Evolutionary conservation across 2,329 filamentous ascomycete species (phyloP).

Genomic region (Fusarium graminum): DNA sequence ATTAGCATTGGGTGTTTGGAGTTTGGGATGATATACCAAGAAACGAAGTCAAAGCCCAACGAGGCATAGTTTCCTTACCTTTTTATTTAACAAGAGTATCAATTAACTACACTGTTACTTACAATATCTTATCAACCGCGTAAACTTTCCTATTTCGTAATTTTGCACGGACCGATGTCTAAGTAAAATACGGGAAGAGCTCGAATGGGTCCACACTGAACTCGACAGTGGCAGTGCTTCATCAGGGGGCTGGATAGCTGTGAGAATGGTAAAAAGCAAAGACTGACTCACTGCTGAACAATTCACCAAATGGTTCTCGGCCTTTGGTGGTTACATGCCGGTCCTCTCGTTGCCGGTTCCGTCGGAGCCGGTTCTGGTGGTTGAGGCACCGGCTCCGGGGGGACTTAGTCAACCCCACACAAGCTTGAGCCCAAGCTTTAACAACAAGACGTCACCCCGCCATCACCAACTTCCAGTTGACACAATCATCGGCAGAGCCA

Average conservation of each 20-base stretch:
- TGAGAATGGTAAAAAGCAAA: neutral
- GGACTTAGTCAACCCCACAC: slow-evolving; percentile 39
- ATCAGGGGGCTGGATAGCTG: neutral
- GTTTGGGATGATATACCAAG: slow-evolving; percentile 42
- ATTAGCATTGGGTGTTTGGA: slow-evolving; percentile 41
- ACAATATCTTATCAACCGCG: neutral
- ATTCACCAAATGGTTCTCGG: neutral
- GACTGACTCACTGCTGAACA: neutral
- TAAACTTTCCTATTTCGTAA: slow-evolving; percentile 22
- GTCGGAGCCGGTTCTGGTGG: slow-evolving; percentile 30
- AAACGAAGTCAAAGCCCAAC: slow-evolving; percentile 23
- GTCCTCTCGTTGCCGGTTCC: slow-evolving; percentile 23
- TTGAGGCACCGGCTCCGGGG: slow-evolving; percentile 43
- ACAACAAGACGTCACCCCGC: slow-evolving; percentile 49
- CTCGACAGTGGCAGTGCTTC: neutral
- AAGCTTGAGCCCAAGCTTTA: slow-evolving; percentile 34
- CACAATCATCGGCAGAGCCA: slow-evolving; percentile 14
- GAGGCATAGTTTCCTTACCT: slow-evolving; percentile 16
- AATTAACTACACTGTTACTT: neutral
- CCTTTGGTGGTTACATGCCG: neutral
- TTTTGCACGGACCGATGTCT: slow-evolving; percentile 4
- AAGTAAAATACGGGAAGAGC: slow-evolving; percentile 8
- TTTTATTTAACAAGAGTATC: neutral
- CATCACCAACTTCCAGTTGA: slow-evolving; percentile 26
- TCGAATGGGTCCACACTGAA: neutral